Percentiles rank a stretch among this genome's conserved stretches.
Conservation (phyloP, 768 basidiomycete genomes). For the Boletus insuetus region DNA sequence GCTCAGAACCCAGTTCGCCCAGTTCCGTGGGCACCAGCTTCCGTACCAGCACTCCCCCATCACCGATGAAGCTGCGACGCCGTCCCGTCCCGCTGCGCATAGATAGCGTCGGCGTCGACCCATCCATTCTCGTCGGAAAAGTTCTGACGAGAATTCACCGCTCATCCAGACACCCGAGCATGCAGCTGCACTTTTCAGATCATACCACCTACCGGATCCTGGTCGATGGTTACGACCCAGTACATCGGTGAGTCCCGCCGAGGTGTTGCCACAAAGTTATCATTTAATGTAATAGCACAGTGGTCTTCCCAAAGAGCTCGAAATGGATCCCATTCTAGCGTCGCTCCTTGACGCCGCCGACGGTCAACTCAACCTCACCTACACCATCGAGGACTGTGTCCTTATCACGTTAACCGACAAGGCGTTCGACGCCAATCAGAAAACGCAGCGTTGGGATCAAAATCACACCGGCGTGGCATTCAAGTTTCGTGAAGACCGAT, state of each 20-base stretch:
- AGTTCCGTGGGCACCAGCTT: conserved; percentile 11
- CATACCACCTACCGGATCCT: conserved; percentile 45
- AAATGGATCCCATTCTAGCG: conserved; percentile 45
- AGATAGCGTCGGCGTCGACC: conserved; percentile 37
- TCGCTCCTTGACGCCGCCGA: conserved; percentile 40
- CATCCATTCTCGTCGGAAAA: conserved; percentile 43
- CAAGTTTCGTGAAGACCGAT: conserved; percentile 46
- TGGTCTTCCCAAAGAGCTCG: conserved; percentile 58
- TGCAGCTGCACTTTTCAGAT: conserved; percentile 49
- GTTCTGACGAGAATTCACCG: conserved; percentile 38
- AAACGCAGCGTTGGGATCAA: conserved; percentile 34
- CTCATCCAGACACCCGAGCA: conserved; percentile 43
- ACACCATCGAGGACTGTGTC: conserved; percentile 51
- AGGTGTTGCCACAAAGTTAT: neutral
- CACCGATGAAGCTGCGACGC: conserved; percentile 27
- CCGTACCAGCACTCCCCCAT: conserved; percentile 14
- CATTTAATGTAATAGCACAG: conserved; percentile 7
- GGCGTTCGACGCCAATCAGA: conserved; percentile 45
- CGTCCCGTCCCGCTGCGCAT: conserved; percentile 37
- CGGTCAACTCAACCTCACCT: conserved; percentile 32
- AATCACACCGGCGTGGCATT: conserved; percentile 45
- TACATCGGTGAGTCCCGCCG: conserved; percentile 35
- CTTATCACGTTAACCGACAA: conserved; percentile 56
- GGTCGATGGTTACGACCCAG: conserved; percentile 63
- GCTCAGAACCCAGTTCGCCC: conserved; percentile 10